A percentile compares a stretch with the other conserved stretches of the same genome.
phyloP scores from a whole-genome alignment of 768 basidiomycete genomes.

The Lactifluus volemus region DNA sequence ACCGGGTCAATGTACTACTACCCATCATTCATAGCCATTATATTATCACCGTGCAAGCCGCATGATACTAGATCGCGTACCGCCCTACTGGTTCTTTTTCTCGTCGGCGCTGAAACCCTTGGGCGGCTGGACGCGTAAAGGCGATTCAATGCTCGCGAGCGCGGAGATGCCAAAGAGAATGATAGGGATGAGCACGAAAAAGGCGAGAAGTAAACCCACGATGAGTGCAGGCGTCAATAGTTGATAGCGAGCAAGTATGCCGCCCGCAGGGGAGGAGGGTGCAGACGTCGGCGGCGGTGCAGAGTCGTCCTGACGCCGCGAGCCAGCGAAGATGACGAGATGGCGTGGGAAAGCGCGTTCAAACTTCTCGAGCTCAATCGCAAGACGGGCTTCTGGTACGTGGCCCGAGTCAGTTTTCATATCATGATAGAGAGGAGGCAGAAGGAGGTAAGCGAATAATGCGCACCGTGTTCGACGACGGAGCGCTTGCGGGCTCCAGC shows the following conservation, averaged over 20 bases:
- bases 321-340: slow-evolving; percentile 59
- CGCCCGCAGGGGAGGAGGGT: slow-evolving; percentile 37
- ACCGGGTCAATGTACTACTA: slow-evolving; percentile 14
- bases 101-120: slow-evolving; percentile 61
- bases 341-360: slow-evolving; percentile 46
- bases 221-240: slow-evolving; percentile 72
- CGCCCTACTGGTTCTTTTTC: slow-evolving; percentile 59
- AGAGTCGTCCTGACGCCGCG: slow-evolving; percentile 34
- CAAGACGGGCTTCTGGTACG: slow-evolving; percentile 36
- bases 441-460: too few species aligned
- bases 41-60: slow-evolving; percentile 10
- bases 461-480: slow-evolving; percentile 50
- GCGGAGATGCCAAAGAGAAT: slow-evolving; percentile 55
- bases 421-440: not conserved
- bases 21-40: slow-evolving; percentile 15
- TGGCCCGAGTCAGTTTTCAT: not conserved
- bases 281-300: slow-evolving; percentile 21
- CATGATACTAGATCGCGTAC: not conserved
- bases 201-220: slow-evolving; percentile 47
- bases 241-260: slow-evolving; percentile 67
- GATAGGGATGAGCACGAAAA: slow-evolving; percentile 63
- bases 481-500: slow-evolving; percentile 37
- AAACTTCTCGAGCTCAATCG: slow-evolving; percentile 41
- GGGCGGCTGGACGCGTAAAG: slow-evolving; percentile 51
- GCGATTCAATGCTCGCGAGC: slow-evolving; percentile 66